A percentile compares a stretch with the other conserved stretches of the same genome.
Evolutionary conservation across 2,329 filamentous ascomycete genomes (phyloP).

Genomic region (Madurella fahalii): DNA sequence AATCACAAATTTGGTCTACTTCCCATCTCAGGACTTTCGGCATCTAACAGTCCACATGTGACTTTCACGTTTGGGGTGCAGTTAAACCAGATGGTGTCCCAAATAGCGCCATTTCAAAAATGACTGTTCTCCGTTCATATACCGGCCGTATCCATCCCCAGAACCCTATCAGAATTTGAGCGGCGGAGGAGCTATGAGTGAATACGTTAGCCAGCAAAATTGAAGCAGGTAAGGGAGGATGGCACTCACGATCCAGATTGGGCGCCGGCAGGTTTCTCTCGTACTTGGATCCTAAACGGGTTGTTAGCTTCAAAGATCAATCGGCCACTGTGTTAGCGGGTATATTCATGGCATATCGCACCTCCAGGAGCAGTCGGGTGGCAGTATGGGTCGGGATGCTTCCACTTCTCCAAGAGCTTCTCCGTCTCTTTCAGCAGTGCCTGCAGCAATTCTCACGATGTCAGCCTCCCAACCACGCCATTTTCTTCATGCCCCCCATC

Average conservation of each 20-base stretch:
- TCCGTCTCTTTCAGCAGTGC: constrained; percentile 83
- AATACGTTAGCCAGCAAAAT: constrained; percentile 22
- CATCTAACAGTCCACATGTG: too few relatives aligned
- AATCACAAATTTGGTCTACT: too few relatives aligned
- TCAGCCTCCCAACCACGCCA: constrained; percentile 13
- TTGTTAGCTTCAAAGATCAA: constrained; percentile 7
- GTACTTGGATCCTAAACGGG: constrained; percentile 76
- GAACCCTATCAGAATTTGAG: constrained; percentile 41
- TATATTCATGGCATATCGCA: constrained; percentile 39
- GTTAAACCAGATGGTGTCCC: too few relatives aligned
- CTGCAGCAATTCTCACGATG: constrained; percentile 43
- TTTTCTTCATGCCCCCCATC: not conserved
- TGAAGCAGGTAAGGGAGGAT: not conserved
- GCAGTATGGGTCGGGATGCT: constrained; percentile 91
- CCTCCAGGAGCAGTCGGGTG: constrained; percentile 91
- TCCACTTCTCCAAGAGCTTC: constrained; percentile 85
- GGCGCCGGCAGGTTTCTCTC: constrained; percentile 86
- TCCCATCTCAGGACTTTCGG: too few relatives aligned
- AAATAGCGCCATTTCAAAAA: not conserved
- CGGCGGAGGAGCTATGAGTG: constrained; percentile 44
- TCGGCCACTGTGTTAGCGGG: too few relatives aligned
- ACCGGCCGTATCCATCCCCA: constrained; percentile 12
- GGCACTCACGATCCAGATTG: constrained; percentile 70
- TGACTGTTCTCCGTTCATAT: constrained; percentile 9
- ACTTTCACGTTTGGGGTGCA: too few relatives aligned